Base-by-base conservation (phyloP, 2,329 filamentous ascomycete species). In the Claviceps cyperi region DNA sequence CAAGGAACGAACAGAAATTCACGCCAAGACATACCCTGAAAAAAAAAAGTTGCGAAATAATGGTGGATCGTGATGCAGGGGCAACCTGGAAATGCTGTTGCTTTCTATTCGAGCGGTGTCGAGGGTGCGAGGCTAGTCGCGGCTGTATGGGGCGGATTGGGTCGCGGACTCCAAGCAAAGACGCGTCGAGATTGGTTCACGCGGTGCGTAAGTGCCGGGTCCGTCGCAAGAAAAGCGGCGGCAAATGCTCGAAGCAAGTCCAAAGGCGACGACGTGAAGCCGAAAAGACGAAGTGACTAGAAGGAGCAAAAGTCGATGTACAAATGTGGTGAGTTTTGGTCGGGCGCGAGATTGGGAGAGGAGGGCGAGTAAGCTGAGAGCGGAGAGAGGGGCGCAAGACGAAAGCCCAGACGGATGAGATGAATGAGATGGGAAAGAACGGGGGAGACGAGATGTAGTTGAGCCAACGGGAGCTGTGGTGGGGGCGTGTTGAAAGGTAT, bases 401-500 rank as follows among this genome's bases (percentile, higher is more conserved):
- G 47, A 43, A 50, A 48, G 51, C 17, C 9, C n/a, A 39, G 36
- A 50, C 37, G 44, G 53, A 52, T 44, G 48, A 22, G 28, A 36
- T 36, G 50, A 46, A 44, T 40, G 46, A 38, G 43, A 48, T 46
- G 45, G 46, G 41, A 52, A 44, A 44, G 47, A 39, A 40, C 35
- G 50, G 50, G 44, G 36, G 19, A 47, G 45, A 51, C 38, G 39
- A 43, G 38, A 46, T 17, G 47, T 46, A 38, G 24, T 43, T 15
- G 40, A 43, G 21, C 40, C 7, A 43, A 43, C 40, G 17, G 40
- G 13, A 14, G 40, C 19, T 38, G 32, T 19, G 15, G 32, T 7
- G 15, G 37, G 37, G 46, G 37, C 46, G 46, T 28, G 22, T 47
- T 21, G 38, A 22, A 41, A 48, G 54, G 52, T 56, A 55, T 51